These are phyloP conservation scores for Puya raimondii DNA, from an alignment of 176 grass and related monocot genomes.

Conservation along the genomic window DNA sequence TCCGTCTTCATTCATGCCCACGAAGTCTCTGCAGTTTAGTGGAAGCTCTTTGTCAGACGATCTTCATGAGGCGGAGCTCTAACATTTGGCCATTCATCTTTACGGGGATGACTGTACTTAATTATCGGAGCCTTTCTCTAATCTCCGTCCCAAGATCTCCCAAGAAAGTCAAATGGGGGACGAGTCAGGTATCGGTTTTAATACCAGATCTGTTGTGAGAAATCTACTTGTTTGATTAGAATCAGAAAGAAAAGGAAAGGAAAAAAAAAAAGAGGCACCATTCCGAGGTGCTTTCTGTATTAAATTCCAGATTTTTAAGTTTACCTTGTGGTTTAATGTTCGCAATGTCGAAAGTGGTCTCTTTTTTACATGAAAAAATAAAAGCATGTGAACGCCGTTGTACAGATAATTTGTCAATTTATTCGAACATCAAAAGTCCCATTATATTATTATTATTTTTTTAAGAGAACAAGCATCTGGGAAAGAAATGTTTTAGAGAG, in stretches of 20 bases:
- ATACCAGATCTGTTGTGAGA: no score
- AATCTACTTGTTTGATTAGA: no score
- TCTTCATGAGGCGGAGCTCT: neutral
- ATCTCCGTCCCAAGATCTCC: no score
- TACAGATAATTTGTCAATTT: conserved; percentile 38
- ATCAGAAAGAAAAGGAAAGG: no score
- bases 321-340: neutral
- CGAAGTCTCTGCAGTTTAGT: neutral
- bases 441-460: conserved; percentile 1
- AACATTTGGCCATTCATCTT: neutral
- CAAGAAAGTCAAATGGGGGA: no score
- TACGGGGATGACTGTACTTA: no score
- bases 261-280: neutral
- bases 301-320: neutral
- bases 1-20: conserved; percentile 31
- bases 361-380: conserved; percentile 28
- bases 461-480: neutral
- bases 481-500: no score
- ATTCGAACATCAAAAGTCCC: conserved; percentile 20
- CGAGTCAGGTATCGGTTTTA: no score
- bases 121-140: no score
- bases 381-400: conserved; percentile 41
- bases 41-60: neutral
- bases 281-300: neutral
- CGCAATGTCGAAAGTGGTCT: conserved; percentile 8